Evolutionary conservation across 495 filamentous ascomycete genomes (phyloP).

Genomic region (Penicillium ochrochloron): DNA sequence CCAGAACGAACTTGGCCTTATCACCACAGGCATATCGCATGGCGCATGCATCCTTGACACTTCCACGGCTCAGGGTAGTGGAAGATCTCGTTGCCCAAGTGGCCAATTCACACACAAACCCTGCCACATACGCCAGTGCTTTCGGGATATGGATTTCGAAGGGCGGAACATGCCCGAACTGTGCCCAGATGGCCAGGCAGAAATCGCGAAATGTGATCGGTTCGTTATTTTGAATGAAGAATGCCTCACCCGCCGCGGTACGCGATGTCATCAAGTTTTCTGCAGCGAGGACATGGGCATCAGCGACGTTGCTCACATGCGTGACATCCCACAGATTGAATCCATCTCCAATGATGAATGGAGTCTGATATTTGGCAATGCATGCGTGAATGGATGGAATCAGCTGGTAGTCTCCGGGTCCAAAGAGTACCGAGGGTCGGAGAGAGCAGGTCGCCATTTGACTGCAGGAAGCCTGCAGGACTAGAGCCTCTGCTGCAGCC

Average conservation of each 20-base stretch:
- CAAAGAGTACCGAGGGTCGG: constrained; percentile 61
- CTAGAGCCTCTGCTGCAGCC: constrained; percentile 60
- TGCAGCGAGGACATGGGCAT: constrained; percentile 66
- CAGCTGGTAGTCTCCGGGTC: constrained; percentile 58
- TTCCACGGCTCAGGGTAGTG: constrained; percentile 59
- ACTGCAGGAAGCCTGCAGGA: constrained; percentile 52
- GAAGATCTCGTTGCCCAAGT: constrained; percentile 56
- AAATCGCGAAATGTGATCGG: constrained; percentile 65
- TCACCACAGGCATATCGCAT: constrained; percentile 59
- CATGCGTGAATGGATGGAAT: constrained; percentile 59
- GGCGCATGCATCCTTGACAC: constrained; percentile 59
- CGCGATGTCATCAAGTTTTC: constrained; percentile 58
- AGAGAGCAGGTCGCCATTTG: constrained; percentile 58
- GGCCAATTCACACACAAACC: constrained; percentile 51
- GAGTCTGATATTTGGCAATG: constrained; percentile 59
- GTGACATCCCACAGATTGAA: constrained; percentile 65
- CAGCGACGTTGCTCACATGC: constrained; percentile 63
- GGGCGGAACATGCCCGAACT: constrained; percentile 61
- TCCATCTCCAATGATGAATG: constrained; percentile 61
- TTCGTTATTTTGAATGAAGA: constrained; percentile 69
- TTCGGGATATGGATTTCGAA: constrained; percentile 58
- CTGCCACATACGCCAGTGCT: constrained; percentile 53
- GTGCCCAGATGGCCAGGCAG: constrained; percentile 60
- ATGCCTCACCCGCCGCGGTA: constrained; percentile 63
- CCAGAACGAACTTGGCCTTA: constrained; percentile 60